These are phyloP conservation scores for Actinidia chinensis DNA, from an alignment of 179 eudicot genomes.

Conservation along the genomic window DNA sequence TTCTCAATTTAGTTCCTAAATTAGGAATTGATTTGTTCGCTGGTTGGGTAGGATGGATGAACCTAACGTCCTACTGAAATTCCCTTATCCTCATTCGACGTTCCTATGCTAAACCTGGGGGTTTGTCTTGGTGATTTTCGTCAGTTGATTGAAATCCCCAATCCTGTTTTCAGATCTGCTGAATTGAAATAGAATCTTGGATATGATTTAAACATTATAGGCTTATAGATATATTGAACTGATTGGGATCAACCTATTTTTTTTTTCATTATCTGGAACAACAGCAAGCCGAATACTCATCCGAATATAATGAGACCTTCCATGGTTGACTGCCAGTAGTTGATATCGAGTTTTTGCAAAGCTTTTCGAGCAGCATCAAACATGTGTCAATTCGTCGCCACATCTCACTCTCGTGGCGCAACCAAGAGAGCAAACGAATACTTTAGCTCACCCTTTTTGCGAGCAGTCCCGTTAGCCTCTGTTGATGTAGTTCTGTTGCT, in stretches of 20 bases:
- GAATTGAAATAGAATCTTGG: not conserved
- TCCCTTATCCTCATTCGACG: not conserved
- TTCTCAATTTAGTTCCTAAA: not conserved
- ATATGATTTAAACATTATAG: not conserved
- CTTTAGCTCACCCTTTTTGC: constrained; percentile 30
- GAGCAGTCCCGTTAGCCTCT: constrained; percentile 38
- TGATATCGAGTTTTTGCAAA: constrained; percentile 46
- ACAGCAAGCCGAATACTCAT: no score
- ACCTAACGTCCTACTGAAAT: not conserved
- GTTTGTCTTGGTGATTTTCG: not conserved
- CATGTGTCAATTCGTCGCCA: not conserved
- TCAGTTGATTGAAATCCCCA: not conserved
- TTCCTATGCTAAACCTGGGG: not conserved
- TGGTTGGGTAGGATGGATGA: not conserved
- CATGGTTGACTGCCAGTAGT: constrained; percentile 46
- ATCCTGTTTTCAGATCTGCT: not conserved
- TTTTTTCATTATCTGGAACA: not conserved
- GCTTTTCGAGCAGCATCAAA: constrained; percentile 39
- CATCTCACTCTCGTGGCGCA: not conserved
- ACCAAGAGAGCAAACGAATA: constrained; percentile 19
- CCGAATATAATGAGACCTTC: constrained; percentile 30
- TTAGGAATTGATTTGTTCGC: not conserved
- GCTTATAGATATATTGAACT: not conserved
- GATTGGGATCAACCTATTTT: not conserved
- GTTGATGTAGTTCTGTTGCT: constrained; percentile 37